Evolutionary conservation across 2,329 filamentous ascomycete species (phyloP).

Genomic region (Didymella lethalis): DNA sequence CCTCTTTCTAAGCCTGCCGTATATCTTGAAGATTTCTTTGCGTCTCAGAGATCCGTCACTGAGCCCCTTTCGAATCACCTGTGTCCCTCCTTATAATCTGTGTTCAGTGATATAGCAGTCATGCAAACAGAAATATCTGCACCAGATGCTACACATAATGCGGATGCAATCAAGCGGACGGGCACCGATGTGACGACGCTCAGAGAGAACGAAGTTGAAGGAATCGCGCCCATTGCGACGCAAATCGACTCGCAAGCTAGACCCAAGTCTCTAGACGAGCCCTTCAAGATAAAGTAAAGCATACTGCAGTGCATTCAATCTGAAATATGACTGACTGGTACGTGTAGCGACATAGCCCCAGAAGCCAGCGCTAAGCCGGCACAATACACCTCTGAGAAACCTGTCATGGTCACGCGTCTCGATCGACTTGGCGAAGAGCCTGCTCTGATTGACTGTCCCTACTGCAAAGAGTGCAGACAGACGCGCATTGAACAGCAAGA

Average conservation of each 20-base stretch:
- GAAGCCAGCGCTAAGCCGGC: background rate
- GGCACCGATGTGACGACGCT: background rate
- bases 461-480: background rate
- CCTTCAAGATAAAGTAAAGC: background rate
- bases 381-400: background rate
- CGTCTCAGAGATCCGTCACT: background rate
- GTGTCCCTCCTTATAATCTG: background rate
- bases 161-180: background rate
- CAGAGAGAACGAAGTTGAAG: background rate
- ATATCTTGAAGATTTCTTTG: background rate
- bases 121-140: background rate
- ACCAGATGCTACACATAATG: background rate
- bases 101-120: background rate
- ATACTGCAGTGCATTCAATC: background rate
- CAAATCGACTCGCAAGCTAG: background rate
- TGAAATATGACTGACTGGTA: background rate
- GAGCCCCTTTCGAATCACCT: background rate
- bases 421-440: background rate
- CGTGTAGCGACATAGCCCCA: background rate
- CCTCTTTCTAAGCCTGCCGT: background rate
- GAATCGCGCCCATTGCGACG: background rate
- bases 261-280: background rate
- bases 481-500: background rate
- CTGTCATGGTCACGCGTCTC: background rate
- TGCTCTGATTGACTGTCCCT: background rate